Base-by-base conservation (phyloP, 2,329 filamentous ascomycete genomes). In the Pezicula rhizophila region DNA sequence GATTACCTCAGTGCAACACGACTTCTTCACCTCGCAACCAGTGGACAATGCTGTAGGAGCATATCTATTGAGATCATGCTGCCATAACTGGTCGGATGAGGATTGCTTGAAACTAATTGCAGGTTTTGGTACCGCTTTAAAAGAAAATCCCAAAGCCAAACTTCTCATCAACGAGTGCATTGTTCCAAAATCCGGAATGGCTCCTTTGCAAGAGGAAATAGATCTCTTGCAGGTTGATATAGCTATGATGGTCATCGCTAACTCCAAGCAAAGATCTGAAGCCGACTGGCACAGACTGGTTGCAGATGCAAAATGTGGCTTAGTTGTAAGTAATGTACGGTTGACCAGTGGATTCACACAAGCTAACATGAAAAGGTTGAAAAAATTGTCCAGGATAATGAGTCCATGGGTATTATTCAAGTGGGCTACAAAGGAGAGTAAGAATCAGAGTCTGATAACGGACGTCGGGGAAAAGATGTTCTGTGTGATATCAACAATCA, bases 41-140 rank as follows among this genome's bases (percentile, higher is more conserved):
- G 40, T 62, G 6, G 49, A 56, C 8, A 8, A 8, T 34, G 48
- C 57, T 12, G 62, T 64, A 8, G 52, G 57, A 38, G 60, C 63
- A 5, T 72, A 70, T 51, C 57, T 67, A 18, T 62, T 70, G 31
- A 63, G 68, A 20, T 64, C 60, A 51, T 62, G 69, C 10, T 53
- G 71, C 20, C 70, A 72, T 51, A 70, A 73, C 47, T 70, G 64
- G 65, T 57, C 57, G 17, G 67, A 71, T 45, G 55, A 58, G 17
- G 62, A 70, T 26, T 63, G 61, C 28, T 56, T 65, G n/a, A 57
- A 52, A 8, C 69, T 72, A 26, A 54, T 72, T 35, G 52, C 52
- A 23, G 56, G 58, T 4, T 35, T 70, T 4, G 52, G 67, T 1
- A 64, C 67, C 3, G 68, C 61, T 3, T 47, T 71, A 47, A 63